A percentile compares a stretch with the other conserved stretches of the same genome.
phyloP scores from a whole-genome alignment of 2,329 filamentous ascomycete genomes.

The Penicillium sp. region DNA sequence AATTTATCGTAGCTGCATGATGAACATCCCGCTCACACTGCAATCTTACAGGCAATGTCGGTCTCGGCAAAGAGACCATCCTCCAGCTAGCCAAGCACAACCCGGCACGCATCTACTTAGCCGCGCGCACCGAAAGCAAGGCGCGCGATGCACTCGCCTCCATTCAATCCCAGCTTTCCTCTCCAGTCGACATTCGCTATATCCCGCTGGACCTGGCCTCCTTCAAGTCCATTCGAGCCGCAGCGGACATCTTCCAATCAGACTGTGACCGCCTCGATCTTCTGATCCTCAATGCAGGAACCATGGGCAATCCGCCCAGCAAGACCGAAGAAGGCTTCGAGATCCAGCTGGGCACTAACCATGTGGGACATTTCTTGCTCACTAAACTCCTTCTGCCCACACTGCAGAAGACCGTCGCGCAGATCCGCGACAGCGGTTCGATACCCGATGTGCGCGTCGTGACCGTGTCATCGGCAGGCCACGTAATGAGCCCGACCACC shows the following conservation, averaged over 20 bases:
- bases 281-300: slow-evolving; percentile 47
- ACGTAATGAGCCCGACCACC: slow-evolving; percentile 30
- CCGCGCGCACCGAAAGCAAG: slow-evolving; percentile 45
- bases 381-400: slow-evolving; percentile 43
- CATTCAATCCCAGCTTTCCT: slow-evolving; percentile 33
- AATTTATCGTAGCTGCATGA: not conserved
- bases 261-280: slow-evolving; percentile 43
- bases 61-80: slow-evolving; percentile 47
- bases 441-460: slow-evolving; percentile 30
- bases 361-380: slow-evolving; percentile 46
- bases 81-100: slow-evolving; percentile 48
- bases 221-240: slow-evolving; percentile 46
- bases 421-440: slow-evolving; percentile 29
- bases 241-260: slow-evolving; percentile 41
- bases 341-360: slow-evolving; percentile 46
- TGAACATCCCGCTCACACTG: not conserved
- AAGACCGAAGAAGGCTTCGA: slow-evolving; percentile 43
- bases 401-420: slow-evolving; percentile 34
- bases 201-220: slow-evolving; percentile 50
- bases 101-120: slow-evolving; percentile 53
- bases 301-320: slow-evolving; percentile 41
- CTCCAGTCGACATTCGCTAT: slow-evolving; percentile 40
- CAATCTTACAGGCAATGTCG: slow-evolving; percentile 39
- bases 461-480: slow-evolving; percentile 37
- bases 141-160: slow-evolving; percentile 45